A percentile compares a stretch with the other conserved stretches of the same genome.
Conservation (phyloP, 2,329 filamentous ascomycete genomes). For the Fusarium nanum region DNA sequence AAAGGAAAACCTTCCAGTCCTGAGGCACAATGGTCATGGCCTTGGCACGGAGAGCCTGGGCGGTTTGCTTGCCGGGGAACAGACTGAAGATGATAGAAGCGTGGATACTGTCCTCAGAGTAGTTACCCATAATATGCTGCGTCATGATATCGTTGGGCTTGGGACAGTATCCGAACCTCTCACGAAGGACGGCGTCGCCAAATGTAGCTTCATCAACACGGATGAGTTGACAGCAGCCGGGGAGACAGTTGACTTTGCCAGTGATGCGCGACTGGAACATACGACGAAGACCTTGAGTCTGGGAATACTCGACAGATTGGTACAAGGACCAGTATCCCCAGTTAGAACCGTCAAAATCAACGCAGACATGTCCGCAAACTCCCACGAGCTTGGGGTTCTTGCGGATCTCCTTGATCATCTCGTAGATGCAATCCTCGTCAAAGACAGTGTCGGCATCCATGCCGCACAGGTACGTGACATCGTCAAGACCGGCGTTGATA, state of each 20-base stretch:
- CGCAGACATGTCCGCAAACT: constrained; percentile 61
- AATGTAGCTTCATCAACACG: constrained; percentile 62
- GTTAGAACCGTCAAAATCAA: constrained; percentile 57
- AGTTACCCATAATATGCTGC: constrained; percentile 61
- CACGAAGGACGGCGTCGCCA: constrained; percentile 58
- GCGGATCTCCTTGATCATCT: constrained; percentile 58
- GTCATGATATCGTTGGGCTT: constrained; percentile 62
- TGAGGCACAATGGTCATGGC: constrained; percentile 61
- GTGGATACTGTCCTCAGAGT: constrained; percentile 63
- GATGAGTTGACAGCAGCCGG: constrained; percentile 63
- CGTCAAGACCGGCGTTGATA: constrained; percentile 53
- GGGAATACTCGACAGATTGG: constrained; percentile 61
- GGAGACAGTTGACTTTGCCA: constrained; percentile 62
- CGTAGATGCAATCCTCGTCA: constrained; percentile 57
- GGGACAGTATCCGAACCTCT: constrained; percentile 62
- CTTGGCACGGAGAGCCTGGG: constrained; percentile 60
- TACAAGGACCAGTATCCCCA: constrained; percentile 61
- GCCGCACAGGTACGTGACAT: constrained; percentile 57
- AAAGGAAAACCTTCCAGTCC: constrained; percentile 59
- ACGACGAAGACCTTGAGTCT: constrained; percentile 59
- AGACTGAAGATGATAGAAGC: constrained; percentile 61
- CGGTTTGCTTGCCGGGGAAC: constrained; percentile 57
- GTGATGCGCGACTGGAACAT: constrained; percentile 63
- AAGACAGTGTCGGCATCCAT: constrained; percentile 64
- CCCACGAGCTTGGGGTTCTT: constrained; percentile 58